A percentile compares a stretch with the other conserved stretches of the same genome.
Conservation (phyloP, 306 rosid species). For the Pyrus betulifolia region DNA sequence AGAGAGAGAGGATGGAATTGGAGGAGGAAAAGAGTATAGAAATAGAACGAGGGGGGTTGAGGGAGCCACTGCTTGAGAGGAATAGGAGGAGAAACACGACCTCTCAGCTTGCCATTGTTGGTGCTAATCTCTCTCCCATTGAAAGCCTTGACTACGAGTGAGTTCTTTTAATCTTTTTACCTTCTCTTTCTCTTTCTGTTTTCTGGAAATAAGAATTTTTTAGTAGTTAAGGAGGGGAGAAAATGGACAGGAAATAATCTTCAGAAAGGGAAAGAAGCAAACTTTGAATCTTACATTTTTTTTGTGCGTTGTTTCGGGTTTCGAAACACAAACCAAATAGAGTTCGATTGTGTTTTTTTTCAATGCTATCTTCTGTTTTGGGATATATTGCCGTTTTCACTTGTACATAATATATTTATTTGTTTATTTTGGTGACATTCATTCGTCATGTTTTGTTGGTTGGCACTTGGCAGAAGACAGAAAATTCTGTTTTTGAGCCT, state of each 20-base stretch:
- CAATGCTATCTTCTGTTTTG: too few relatives aligned
- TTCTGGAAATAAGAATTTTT: background rate
- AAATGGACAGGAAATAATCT: too few relatives aligned
- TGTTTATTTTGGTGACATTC: too few relatives aligned
- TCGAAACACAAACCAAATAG: background rate
- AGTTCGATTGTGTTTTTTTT: too few relatives aligned
- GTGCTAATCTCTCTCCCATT: conserved; percentile 56
- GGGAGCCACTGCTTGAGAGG: conserved; percentile 36
- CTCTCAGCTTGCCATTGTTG: conserved; percentile 66
- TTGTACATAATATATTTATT: too few relatives aligned
- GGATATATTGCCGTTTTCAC: too few relatives aligned
- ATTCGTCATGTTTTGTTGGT: too few relatives aligned
- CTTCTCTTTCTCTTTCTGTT: background rate
- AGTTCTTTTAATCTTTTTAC: background rate
- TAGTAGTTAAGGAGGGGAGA: too few relatives aligned
- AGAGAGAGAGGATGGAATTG: background rate
- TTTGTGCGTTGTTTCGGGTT: background rate
- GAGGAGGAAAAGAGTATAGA: conserved; percentile 1
- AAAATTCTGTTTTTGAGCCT: too few relatives aligned
- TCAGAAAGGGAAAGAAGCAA: background rate
- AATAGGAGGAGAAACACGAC: conserved; percentile 46
- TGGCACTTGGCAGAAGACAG: too few relatives aligned
- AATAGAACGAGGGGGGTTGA: background rate
- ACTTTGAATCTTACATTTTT: background rate
- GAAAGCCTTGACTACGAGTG: conserved; percentile 85